Evolutionary conservation across 2,329 filamentous ascomycete genomes (phyloP), one percentile per base, ranked within the genome.

Genomic region (Penicillium glabrum): DNA sequence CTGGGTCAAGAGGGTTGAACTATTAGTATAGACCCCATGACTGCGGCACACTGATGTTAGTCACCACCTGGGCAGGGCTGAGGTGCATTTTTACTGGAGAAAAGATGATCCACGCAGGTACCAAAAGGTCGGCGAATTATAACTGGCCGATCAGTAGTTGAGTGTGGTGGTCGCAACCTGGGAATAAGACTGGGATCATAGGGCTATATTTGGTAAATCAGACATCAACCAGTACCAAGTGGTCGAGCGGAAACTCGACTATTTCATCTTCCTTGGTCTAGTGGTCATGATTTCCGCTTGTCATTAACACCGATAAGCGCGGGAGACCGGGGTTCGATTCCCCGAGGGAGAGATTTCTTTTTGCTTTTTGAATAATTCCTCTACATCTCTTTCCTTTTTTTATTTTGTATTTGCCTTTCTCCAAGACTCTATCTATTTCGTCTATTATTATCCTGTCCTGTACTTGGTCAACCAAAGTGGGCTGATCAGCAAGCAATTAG

Each of bases 241-340:
- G 64, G 64, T 43, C 63, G 62, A 66, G 64, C 58, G 54, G 64
- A 65, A 41, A 66, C 64, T 66, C 61, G 33, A 23, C 49, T 56
- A 61, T 52, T 43, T 16, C 29, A 56, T 67, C 64, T 67, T 67
- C 64, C 64, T 67, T 72, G 71, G 70, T 72, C 69, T 73, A 73
- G 71, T 73, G 69, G 71, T 73, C 70, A 72, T 73, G 71, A 72
- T 72, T 69, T 73, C 70, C 72, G 70, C 69, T 72, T 73, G 70
- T 72, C 71, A 72, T 59, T 64, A 67, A 58, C 6, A 62, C 60
- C 45, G 58, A 62, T 60, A 62, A 69, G 70, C 70, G 69, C 72
- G 70, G 71, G 65, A 69, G 70, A 70, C 72, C 71, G 68, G 67
- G 68, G 69, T 73, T 72, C 69, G 70, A 73, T 73, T 71, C 71